Base-by-base conservation (phyloP, 176 grass and related monocot genomes). In the Typha latifolia region DNA sequence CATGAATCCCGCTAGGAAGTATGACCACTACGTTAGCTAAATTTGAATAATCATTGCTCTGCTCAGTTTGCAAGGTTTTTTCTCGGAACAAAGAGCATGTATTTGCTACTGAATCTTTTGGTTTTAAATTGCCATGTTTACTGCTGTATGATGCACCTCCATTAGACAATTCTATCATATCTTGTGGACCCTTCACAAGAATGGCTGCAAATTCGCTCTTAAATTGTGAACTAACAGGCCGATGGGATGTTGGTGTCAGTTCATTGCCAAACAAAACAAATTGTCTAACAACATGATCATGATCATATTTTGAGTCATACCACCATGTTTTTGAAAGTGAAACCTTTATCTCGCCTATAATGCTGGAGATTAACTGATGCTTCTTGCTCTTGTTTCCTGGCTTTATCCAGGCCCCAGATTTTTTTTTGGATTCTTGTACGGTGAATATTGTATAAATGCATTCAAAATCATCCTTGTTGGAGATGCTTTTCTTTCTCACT, bases 221-320 rank as follows among this genome's bases (percentile, higher is more conserved):
- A 71, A 87, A 32, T 12, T 72, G 68, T 62, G 71, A 76, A 83
- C 70, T 61, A 65, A 61, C 69, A 66, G 70, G 68, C 75, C 51
- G 75, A 55, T 75, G 79, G 71, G 75, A 79, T 48, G 66, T 48
- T 31, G 75, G 69, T 76, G 84, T 9, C 12, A 78, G 63, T 75
- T 87, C 82, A 56, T 77, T 75, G 74, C 92, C 88, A 75, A 90
- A 62, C 76, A 99, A 79, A 73, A 99, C 74, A 79, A 99, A 94
- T 63, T 99, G 82, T 55, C 81, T 99, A 48, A 72, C 63, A 10
- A 74, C 48, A 69, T 81, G 73, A 70, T 63, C 52, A 72, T 77
- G 64, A 8, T 43, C 7, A 43, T 43, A 43, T 21, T 76, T 63
- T 18, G 64, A 51, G 52, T 83, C 75, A 56, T 32, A 26, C 65